phyloP scores from a whole-genome alignment of 805 yeast genomes.

The Yarrowia osloensis region DNA sequence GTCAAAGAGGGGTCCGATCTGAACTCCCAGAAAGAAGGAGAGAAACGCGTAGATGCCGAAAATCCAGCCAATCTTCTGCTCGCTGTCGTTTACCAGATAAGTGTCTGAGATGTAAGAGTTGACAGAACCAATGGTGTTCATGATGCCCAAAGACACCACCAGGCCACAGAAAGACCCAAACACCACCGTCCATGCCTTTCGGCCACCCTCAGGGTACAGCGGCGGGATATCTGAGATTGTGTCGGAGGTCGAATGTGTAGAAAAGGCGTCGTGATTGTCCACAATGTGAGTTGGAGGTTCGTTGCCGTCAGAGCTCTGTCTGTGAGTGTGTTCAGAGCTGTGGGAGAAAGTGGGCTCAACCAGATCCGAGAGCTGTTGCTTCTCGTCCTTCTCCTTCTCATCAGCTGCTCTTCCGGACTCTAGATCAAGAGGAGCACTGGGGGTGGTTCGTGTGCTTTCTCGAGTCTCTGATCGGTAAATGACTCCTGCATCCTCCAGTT shows the following conservation, averaged over 20 bases:
- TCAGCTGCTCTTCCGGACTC: neutral
- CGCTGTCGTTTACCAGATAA: conserved; percentile 50
- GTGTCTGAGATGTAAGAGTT: conserved; percentile 52
- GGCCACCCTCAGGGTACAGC: conserved; percentile 53
- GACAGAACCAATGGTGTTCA: conserved; percentile 66
- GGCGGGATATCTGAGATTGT: conserved; percentile 23
- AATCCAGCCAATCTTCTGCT: conserved; percentile 67
- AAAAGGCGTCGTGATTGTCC: neutral
- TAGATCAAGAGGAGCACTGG: conserved; percentile 13
- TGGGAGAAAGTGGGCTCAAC: neutral
- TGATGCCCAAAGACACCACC: conserved; percentile 60
- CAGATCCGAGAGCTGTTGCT: neutral
- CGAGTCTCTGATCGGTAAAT: neutral
- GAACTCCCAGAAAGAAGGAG: conserved; percentile 51
- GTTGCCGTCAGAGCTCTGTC: neutral
- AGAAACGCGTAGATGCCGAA: conserved; percentile 49
- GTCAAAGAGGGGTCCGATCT: conserved; percentile 57
- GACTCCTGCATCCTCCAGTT: conserved; percentile 24
- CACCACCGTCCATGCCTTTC: conserved; percentile 56
- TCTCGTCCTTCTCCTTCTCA: neutral
- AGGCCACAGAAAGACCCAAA: conserved; percentile 62
- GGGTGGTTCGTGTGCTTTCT: neutral
- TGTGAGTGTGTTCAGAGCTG: neutral
- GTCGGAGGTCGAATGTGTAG: neutral
- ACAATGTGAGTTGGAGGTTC: neutral